Conservation (phyloP, 2,329 filamentous ascomycete genomes). For the Macrophomina pseudophaseolina region DNA sequence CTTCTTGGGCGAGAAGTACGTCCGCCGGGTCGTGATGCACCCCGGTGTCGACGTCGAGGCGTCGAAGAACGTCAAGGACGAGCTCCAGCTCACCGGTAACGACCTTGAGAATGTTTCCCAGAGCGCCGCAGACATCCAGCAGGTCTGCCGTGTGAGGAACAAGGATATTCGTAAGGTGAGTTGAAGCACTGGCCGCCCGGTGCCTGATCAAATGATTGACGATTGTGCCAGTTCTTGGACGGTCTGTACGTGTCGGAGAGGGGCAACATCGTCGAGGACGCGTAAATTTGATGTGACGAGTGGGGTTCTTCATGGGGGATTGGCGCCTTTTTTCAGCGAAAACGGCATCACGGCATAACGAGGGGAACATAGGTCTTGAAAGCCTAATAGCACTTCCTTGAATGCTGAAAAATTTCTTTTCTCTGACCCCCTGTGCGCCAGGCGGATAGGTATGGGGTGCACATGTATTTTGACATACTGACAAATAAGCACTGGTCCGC, state of each 20-base stretch:
- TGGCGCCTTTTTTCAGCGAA: constrained; percentile 28
- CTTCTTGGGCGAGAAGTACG: constrained; percentile 99
- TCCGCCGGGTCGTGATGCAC: constrained; percentile 88
- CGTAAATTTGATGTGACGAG: constrained; percentile 32
- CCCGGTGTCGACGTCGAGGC: constrained; percentile 87
- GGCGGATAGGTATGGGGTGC: constrained; percentile 8
- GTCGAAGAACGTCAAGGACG: constrained; percentile 95
- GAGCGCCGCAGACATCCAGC: constrained; percentile 98
- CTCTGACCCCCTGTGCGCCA: constrained; percentile 16
- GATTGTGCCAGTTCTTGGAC: constrained; percentile 82
- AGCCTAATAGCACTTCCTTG: constrained; percentile 26
- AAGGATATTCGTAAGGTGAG: constrained; percentile 99
- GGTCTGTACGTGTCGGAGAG: constrained; percentile 99
- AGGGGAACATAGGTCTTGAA: constrained; percentile 26
- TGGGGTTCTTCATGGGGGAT: constrained; percentile 27
- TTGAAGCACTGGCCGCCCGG: constrained; percentile 11
- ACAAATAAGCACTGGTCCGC: background rate
- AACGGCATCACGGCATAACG: constrained; percentile 28
- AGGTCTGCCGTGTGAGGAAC: constrained; percentile 99
- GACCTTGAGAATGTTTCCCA: constrained; percentile 97
- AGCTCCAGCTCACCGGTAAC: constrained; percentile 92
- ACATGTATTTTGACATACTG: background rate
- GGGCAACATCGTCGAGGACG: constrained; percentile 83
- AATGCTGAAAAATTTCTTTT: constrained; percentile 28
- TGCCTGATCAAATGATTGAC: constrained; percentile 1